Conservation (phyloP, 1,139 yeast genomes). For the Kazachstania sp. region DNA sequence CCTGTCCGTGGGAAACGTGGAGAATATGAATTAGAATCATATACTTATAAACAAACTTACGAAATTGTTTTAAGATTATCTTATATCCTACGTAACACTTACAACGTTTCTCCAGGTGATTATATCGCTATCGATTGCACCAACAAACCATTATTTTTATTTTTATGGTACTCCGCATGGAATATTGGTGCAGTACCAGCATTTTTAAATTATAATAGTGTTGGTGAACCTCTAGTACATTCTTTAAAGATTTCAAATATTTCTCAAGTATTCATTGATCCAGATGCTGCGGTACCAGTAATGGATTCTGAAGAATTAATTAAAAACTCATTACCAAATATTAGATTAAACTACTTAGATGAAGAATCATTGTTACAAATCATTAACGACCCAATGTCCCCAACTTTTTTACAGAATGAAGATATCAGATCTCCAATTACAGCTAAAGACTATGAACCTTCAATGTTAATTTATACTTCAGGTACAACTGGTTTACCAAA, state of each 20-base stretch:
- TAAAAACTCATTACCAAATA: constrained; percentile 31
- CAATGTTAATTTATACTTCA: constrained; percentile 76
- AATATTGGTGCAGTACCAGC: constrained; percentile 87
- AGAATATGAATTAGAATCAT: constrained; percentile 56
- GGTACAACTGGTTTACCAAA: constrained; percentile 96
- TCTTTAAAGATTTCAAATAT: constrained; percentile 67
- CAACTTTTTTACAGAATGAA: constrained; percentile 48
- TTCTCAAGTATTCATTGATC: constrained; percentile 63
- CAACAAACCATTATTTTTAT: constrained; percentile 73
- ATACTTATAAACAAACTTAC: constrained; percentile 62
- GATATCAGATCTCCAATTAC: constrained; percentile 43
- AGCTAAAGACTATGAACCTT: constrained; percentile 53
- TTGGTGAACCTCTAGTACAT: constrained; percentile 69
- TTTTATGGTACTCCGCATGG: constrained; percentile 84
- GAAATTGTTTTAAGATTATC: constrained; percentile 59
- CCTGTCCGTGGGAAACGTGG: constrained; percentile 35
- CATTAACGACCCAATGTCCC: constrained; percentile 41
- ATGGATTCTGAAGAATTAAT: constrained; percentile 46
- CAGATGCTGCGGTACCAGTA: constrained; percentile 52
- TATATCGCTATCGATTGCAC: constrained; percentile 72
- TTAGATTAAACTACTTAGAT: constrained; percentile 47
- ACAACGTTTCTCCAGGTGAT: constrained; percentile 57
- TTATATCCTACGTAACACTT: constrained; percentile 51
- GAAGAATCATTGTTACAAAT: constrained; percentile 41
- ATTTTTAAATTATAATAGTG: constrained; percentile 71